Evolutionary conservation across 257 asterid genomes (phyloP), one percentile per base, ranked within the genome.

Genomic region (Primulina eburnea): DNA sequence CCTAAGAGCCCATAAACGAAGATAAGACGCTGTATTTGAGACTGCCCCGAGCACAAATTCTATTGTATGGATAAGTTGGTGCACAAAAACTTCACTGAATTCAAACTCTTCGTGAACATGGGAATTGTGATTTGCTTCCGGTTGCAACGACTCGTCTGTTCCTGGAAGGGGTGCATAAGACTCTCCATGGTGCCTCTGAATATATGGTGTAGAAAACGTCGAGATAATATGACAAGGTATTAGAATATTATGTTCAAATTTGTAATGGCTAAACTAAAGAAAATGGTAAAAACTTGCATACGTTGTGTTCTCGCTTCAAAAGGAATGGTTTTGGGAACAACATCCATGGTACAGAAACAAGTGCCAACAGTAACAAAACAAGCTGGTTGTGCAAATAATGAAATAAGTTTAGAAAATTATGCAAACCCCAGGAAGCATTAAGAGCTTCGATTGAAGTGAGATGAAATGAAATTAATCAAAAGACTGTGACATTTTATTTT

Each of bases 1-100:
- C 99, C 99, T 94, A 78, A 94, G 98, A 65, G 99, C 99, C 99
- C 99, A 94, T 75, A 94, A 79, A 76, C 98, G 99, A 77, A 94
- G 99, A 85, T 94, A 94, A 10, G 98, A 94, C 78, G 99, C 99
- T 21, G 99, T 91, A 80, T 94, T 91, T 64, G 99, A 94, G 74
- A 94, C 99, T 57, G 99, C 99, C 58, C 99, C 98, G 71, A 94
- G 98, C 75, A 94, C 99, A 87, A 94, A 94, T 78, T 94, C 99
- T 65, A 94, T 94, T 59, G 97, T 91, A 80, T 94, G 99, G 43
- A 94, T 94, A 69, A 94, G 97, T 80, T 94, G 99, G 79, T 94
- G 98, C 60, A 94, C 96, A 75, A 94, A 84, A 65, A 94, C 75
- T 82, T 94, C 99, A 76, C 99, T 87, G 86, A 94, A 89, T 76